Conservation (phyloP, 495 filamentous ascomycete species). For the Neurospora cerealis region DNA sequence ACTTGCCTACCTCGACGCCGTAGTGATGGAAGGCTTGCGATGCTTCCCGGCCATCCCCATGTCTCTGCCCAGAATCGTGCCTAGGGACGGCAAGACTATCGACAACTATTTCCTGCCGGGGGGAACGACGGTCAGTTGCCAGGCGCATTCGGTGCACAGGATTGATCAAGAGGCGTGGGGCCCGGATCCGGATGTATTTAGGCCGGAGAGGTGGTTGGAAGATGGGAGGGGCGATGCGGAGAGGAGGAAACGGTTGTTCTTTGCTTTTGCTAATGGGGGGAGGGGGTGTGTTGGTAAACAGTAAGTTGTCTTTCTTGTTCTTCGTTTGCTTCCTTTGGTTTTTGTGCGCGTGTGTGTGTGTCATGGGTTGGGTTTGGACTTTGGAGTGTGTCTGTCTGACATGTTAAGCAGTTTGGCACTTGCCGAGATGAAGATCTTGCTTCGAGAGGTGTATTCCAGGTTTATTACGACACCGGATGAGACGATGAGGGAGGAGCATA, state of each 20-base stretch:
- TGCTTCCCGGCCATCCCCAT: slow-evolving; percentile 57
- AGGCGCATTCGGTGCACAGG: slow-evolving; percentile 44
- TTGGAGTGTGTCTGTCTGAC: slow-evolving; percentile 6
- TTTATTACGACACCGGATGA: slow-evolving; percentile 43
- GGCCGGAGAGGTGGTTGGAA: slow-evolving; percentile 56
- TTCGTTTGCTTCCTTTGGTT: background rate
- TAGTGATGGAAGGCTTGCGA: slow-evolving; percentile 50
- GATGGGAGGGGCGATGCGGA: slow-evolving; percentile 29
- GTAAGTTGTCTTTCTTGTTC: slow-evolving; percentile 22
- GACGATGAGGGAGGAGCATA: slow-evolving; percentile 41
- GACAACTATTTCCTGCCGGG: slow-evolving; percentile 38
- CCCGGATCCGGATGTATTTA: slow-evolving; percentile 43
- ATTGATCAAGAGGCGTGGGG: slow-evolving; percentile 42
- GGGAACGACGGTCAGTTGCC: slow-evolving; percentile 42
- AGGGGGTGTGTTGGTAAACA: slow-evolving; percentile 49
- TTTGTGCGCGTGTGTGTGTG: background rate
- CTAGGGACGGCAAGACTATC: slow-evolving; percentile 37
- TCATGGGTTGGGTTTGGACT: background rate
- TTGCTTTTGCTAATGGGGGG: slow-evolving; percentile 45
- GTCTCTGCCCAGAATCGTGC: slow-evolving; percentile 53
- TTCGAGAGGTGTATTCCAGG: slow-evolving; percentile 46
- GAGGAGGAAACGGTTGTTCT: slow-evolving; percentile 33
- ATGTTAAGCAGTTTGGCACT: slow-evolving; percentile 41
- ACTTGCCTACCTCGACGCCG: slow-evolving; percentile 49
- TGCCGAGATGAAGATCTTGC: slow-evolving; percentile 55